These are phyloP conservation scores for Mycena sanguinolenta DNA, from an alignment of 768 basidiomycete species.

Conservation along the genomic window DNA sequence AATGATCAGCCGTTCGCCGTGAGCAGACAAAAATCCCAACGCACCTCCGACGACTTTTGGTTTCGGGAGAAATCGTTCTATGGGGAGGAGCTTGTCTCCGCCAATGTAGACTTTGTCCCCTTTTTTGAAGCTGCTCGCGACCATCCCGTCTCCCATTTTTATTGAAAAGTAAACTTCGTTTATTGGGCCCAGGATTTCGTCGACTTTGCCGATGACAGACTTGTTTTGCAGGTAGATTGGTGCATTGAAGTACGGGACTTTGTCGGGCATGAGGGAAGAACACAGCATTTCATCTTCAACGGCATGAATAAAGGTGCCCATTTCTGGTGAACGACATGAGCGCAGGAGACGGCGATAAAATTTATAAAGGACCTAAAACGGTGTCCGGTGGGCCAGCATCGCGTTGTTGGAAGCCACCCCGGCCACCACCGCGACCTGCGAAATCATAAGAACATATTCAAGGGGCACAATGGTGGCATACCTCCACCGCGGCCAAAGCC, in stretches of 20 bases:
- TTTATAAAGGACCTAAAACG: constrained; percentile 68
- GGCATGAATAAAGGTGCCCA: constrained; percentile 93
- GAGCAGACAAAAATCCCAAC: constrained; percentile 35
- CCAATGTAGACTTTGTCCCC: constrained; percentile 99
- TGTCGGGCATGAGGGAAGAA: constrained; percentile 83
- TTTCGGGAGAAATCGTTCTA: constrained; percentile 97
- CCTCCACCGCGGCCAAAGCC: constrained; percentile 67
- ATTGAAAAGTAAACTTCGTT: constrained; percentile 98
- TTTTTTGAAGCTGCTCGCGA: constrained; percentile 94
- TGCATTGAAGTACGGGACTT: constrained; percentile 99
- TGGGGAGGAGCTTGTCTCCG: constrained; percentile 95
- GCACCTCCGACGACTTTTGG: constrained; percentile 84
- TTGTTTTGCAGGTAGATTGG: constrained; percentile 98
- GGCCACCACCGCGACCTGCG: constrained; percentile 71
- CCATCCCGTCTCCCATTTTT: constrained; percentile 97
- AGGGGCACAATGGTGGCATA: constrained; percentile 35
- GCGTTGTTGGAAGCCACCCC: constrained; percentile 79
- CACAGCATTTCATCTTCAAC: constrained; percentile 99
- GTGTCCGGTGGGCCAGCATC: constrained; percentile 85
- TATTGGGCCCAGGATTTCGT: constrained; percentile 99
- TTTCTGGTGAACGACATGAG: constrained; percentile 67
- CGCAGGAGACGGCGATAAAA: constrained; percentile 24
- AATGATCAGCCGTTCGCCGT: background rate
- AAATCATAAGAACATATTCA: constrained; percentile 42
- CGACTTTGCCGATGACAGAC: constrained; percentile 95